Evolutionary conservation across 2,329 filamentous ascomycete genomes (phyloP).

Genomic region (Exophiala lecanii-corni): DNA sequence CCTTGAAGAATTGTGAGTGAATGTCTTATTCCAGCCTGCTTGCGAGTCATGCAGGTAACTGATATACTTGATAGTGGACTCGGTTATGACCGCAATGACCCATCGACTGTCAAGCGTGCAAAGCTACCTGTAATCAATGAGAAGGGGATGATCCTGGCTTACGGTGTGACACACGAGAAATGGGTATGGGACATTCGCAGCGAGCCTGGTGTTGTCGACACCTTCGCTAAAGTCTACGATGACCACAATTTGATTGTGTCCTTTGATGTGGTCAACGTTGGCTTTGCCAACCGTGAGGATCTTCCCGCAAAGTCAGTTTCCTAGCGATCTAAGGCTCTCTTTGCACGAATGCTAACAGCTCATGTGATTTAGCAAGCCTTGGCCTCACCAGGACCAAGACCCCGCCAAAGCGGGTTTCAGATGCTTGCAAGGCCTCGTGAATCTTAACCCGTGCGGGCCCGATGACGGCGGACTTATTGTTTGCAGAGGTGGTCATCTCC

Average conservation of each 20-base stretch:
- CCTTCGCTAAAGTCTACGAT: conserved; percentile 41
- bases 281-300: conserved; percentile 34
- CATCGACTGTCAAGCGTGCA: conserved; percentile 40
- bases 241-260: conserved; percentile 36
- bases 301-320: too few species aligned
- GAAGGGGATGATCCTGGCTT: conserved; percentile 47
- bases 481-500: conserved; percentile 30
- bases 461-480: conserved; percentile 38
- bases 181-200: conserved; percentile 45
- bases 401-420: conserved; percentile 44
- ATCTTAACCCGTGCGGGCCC: conserved; percentile 36
- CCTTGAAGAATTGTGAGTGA: conserved; percentile 37
- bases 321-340: too few species aligned
- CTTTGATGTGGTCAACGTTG: conserved; percentile 46
- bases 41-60: neutral
- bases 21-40: too few species aligned
- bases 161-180: conserved; percentile 46
- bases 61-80: conserved; percentile 27
- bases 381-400: conserved; percentile 47
- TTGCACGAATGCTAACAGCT: too few species aligned
- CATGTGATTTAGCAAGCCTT: too few species aligned
- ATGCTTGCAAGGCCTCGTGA: conserved; percentile 50
- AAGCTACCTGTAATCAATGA: conserved; percentile 43
- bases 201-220: conserved; percentile 39
- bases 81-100: conserved; percentile 38